Percentiles rank a stretch among this genome's conserved stretches.
These are phyloP conservation scores for Leucocoprinus leucothites DNA, from an alignment of 768 basidiomycete species.

Conservation along the genomic window DNA sequence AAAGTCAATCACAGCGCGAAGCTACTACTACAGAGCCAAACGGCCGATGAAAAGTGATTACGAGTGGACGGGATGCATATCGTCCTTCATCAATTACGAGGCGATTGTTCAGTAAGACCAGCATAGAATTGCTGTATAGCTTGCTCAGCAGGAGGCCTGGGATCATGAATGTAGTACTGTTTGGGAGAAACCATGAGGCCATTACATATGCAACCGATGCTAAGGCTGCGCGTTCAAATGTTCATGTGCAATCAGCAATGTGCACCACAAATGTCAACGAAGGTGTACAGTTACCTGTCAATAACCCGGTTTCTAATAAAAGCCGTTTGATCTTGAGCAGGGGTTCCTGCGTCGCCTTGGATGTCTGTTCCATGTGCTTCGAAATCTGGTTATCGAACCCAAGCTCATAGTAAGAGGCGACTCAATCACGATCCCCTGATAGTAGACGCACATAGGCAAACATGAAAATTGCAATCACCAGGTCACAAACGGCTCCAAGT, in stretches of 20 bases:
- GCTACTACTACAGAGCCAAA: not conserved
- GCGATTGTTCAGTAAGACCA: constrained; percentile 8
- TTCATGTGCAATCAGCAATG: no score
- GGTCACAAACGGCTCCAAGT: not conserved
- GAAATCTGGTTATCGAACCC: not conserved
- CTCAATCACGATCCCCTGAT: not conserved
- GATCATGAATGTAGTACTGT: not conserved
- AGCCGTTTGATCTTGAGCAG: constrained; percentile 4
- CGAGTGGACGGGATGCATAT: not conserved
- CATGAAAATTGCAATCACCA: constrained; percentile 8
- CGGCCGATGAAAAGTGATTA: not conserved
- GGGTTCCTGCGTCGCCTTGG: not conserved
- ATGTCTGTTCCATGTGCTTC: not conserved
- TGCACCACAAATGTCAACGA: no score
- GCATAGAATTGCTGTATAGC: constrained; percentile 2
- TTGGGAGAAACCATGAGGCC: no score
- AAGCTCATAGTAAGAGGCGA: not conserved
- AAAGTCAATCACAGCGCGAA: no score
- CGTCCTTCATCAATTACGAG: constrained; percentile 2
- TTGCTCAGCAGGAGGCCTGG: constrained; percentile 6
- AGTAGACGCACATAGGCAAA: not conserved
- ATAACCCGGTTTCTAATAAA: constrained; percentile 2
- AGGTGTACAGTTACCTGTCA: not conserved
- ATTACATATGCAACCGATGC: no score
- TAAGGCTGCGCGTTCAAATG: no score